Base-by-base conservation (phyloP, 495 filamentous ascomycete genomes). In the Penicillium pancosmium region DNA sequence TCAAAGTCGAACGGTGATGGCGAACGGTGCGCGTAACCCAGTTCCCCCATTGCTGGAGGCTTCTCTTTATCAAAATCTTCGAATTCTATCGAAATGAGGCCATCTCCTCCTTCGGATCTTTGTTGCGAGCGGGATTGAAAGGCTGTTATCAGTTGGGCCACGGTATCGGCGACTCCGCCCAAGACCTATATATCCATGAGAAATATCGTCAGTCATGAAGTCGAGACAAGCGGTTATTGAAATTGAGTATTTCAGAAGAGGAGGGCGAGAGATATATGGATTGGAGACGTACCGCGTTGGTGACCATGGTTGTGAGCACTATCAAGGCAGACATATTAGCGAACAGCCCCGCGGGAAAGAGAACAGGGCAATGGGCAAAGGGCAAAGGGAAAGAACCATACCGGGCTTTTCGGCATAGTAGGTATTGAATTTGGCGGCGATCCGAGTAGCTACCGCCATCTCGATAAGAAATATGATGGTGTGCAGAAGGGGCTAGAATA, bases 231-330 rank as follows among this genome's bases (percentile, higher is more conserved):
- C 31, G 27, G 27, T n/a, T 38, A 15, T 38, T 6, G 36, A 38
- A 38, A 38, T 4, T 36, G 2, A 5, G 1, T 13, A 23, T 23
- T 23, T 23, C 3, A 3, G 23, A 23, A 23, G 23, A 23, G 2
- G 23, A 23, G 23, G 23, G 23, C 23, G 23, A 23, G 23, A 23
- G 2, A 4, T 23, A 23, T 38, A 38, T 38, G 35, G 46, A 65
- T 19, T 6, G 9, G 9, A 5, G 56, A 73, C 84, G 69, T 85
- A 98, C 88, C 56, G 94, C 89, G 75, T 98, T 98, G 64, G 91
- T 93, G 60, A 97, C 89, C 94, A 98, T 98, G 72, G 93, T 98
- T 43, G 94, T 98, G 60, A 98, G 81, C 38, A 98, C 91, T 90
- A 74, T 64, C 55, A 59, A 6, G 51, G 54, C 34, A 43, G 57